Evolutionary conservation across 2,329 filamentous ascomycete genomes (phyloP), one percentile per base, ranked within the genome.

Genomic region (Cytospora paraplurivora): DNA sequence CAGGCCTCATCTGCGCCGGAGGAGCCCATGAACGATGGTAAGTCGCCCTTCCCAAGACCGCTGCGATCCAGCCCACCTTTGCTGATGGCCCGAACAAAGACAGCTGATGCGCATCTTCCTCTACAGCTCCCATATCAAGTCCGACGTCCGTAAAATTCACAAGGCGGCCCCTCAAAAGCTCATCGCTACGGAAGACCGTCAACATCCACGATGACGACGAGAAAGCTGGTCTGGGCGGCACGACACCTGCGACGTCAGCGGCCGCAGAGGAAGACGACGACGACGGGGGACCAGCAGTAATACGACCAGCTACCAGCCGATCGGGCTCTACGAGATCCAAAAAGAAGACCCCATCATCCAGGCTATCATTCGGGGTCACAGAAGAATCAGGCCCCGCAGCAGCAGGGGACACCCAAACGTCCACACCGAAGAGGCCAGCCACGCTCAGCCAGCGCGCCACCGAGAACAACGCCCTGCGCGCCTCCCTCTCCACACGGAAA

Each of bases 321-420:
- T 77, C 80, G 0, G 77, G 76, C 13, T 84, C 83, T 1, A 69
- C 77, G 8, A 85, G 81, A 62, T 85, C 88, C 63, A 94, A 92
- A 74, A 94, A 92, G 74, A 92, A 91, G 71, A 88, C 89, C 4
- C 87, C 80, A 1, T 69, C 87, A 17, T 82, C 91, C 3, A 86
- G 90, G 7, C 81, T 96, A 27, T 96, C 92, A 0, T 96, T 97
- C 73, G 91, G 88, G 0, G 84, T 85, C 0, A 80, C 80, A 34
- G 82, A 82, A 64, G 80, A 79, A 7, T 83, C 82, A 35, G 79
- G 82, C 55, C 33, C 27, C 13, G 33, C 13, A 19, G n/a, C 19
- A 32, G 32, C n/a, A 19, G 11, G n/a, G n/a, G 84, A 81, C 7
- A 80, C 81, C 47, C 80, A 83, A 15, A 76, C 77, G n/a, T 73